A percentile compares a stretch with the other conserved stretches of the same genome.
phyloP scores from a whole-genome alignment of 257 asterid species.

The Ocimum tenuiflorum region DNA sequence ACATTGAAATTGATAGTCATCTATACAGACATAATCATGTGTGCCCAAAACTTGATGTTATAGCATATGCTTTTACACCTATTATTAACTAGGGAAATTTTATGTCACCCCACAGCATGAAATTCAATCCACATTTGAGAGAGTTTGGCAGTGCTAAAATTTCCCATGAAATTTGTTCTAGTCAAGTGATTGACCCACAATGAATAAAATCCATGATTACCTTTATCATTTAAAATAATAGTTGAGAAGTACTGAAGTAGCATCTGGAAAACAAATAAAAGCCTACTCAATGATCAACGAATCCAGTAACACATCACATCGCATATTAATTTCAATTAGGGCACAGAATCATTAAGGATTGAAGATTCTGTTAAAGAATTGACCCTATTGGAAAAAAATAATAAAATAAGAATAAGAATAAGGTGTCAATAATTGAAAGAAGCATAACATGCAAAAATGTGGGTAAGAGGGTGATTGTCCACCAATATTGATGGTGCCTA shows the following conservation, averaged over 20 bases:
- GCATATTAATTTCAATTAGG: neutral
- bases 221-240: neutral
- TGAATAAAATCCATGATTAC: too few species aligned
- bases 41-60: too few species aligned
- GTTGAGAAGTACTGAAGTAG: neutral
- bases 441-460: constrained; percentile 22
- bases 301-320: neutral
- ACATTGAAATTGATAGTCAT: too few species aligned
- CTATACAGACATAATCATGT: too few species aligned
- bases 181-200: too few species aligned
- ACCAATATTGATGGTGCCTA: constrained; percentile 10
- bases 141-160: too few species aligned
- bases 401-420: neutral
- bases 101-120: too few species aligned
- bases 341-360: neutral
- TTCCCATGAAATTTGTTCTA: too few species aligned
- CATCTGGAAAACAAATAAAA: neutral
- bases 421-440: constrained; percentile 19
- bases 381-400: neutral
- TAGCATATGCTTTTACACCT: too few species aligned
- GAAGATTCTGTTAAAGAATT: neutral
- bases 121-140: too few species aligned
- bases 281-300: neutral
- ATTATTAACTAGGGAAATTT: too few species aligned
- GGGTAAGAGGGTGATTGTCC: constrained; percentile 8